Evolutionary conservation across 345 rosid species (phyloP), one percentile per base, ranked within the genome.

Genomic region (Gossypium raimondii): DNA sequence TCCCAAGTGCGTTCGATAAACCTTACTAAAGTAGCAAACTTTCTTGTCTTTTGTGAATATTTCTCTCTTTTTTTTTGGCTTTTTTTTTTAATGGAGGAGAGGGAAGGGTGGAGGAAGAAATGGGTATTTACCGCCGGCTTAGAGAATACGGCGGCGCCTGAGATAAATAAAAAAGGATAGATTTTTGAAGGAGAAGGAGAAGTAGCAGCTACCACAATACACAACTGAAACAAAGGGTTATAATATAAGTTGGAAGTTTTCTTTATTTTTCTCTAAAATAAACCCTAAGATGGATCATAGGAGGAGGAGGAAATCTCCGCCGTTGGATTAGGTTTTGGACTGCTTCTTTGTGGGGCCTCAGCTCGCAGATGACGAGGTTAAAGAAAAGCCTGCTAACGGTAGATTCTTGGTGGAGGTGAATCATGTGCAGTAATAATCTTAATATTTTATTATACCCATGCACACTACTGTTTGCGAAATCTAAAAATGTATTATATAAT

Each of bases 111-210:
- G 78, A 76, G 60, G 75, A 57, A 67, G 78, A 80, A 78, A 59
- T 68, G 60, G 62, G 75, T 74, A 79, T 80, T 70, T 70, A 86
- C 89, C 96, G 88, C 89, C 87, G 90, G 83, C 51, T 66, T 24
- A 29, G 75, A 72, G 25, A 73, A 71, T 72, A 81, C 77, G 86
- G 84, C 89, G 91, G 89, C 86, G 88, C 81, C 82, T 75, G 83
- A 51, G 76, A 51, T 44, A 69, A 52, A 70, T 56, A 41, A 74
- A 50, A 44, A 47, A 12, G n/a, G 16, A 41, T 1, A 45, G 11
- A 50, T 29, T n/a, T 66, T 60, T 24, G 12, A 22, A 24, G 63
- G 48, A 45, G 3, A 22, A 8, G 12, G 34, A 59, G 17, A 8
- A 70, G 75, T 22, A 69, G 74, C 75, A 66, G 82, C 64, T 25